Evolutionary conservation across 352 stramenopile species (phyloP).

Genomic region (Phytophthora sansomeana): DNA sequence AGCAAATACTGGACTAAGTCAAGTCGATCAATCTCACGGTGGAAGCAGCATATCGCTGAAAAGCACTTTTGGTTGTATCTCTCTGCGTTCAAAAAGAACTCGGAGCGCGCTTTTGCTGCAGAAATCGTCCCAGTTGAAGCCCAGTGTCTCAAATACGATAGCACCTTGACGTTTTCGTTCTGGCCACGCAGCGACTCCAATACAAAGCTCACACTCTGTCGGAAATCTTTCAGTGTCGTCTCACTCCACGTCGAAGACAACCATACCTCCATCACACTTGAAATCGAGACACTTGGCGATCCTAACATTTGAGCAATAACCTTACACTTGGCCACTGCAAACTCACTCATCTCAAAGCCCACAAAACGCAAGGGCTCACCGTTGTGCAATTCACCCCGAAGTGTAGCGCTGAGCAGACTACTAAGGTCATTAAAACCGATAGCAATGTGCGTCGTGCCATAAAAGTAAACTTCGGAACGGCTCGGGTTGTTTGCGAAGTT

Average conservation of each 20-base stretch:
- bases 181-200: constrained; percentile 1
- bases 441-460: constrained; percentile 21
- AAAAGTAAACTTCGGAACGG: constrained; percentile 14
- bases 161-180: constrained; percentile 2
- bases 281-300: constrained; percentile 9
- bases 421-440: constrained; percentile 1
- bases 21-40: constrained; percentile 8
- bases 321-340: constrained; percentile 28
- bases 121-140: background rate
- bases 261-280: background rate
- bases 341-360: constrained; percentile 31
- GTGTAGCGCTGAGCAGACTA: background rate
- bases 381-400: background rate
- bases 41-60: background rate
- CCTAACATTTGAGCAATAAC: constrained; percentile 20
- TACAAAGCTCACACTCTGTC: background rate
- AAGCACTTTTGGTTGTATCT: constrained; percentile 7
- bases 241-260: constrained; percentile 8
- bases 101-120: constrained; percentile 3
- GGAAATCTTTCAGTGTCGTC: background rate
- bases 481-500: constrained; percentile 25
- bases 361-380: constrained; percentile 17
- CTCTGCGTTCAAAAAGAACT: constrained; percentile 15
- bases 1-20: constrained; percentile 9
- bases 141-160: constrained; percentile 1